Evolutionary conservation across 768 basidiomycete species (phyloP).

Genomic region (Lactarius quietus): DNA sequence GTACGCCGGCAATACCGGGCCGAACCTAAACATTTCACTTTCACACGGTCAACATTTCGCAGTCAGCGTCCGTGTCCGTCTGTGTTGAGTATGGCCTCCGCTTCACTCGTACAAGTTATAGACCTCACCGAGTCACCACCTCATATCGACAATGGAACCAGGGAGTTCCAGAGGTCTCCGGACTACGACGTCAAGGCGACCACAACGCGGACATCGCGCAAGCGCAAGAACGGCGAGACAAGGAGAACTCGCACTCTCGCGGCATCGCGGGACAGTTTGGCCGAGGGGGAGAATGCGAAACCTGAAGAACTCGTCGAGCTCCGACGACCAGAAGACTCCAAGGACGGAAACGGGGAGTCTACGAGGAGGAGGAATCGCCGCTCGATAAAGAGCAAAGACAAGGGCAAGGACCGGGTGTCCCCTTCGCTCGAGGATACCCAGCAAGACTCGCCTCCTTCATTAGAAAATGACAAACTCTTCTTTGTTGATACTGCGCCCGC

Average conservation of each 20-base stretch:
- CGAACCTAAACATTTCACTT: neutral
- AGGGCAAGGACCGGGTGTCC: neutral
- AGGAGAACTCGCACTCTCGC: neutral
- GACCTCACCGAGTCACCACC: constrained; percentile 21
- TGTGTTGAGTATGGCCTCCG: constrained; percentile 15
- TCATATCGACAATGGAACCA: constrained; percentile 2
- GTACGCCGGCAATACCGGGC: neutral
- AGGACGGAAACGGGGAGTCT: neutral
- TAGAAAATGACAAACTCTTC: constrained; percentile 35
- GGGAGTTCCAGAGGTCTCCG: neutral
- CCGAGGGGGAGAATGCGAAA: constrained; percentile 1
- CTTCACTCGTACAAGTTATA: constrained; percentile 19
- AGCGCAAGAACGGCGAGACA: constrained; percentile 17
- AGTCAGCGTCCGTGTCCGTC: neutral
- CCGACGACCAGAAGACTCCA: neutral
- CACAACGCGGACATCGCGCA: neutral
- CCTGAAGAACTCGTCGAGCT: neutral
- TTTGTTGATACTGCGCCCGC: constrained; percentile 48
- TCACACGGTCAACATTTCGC: neutral
- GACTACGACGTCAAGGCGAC: neutral
- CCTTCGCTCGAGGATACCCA: constrained; percentile 5
- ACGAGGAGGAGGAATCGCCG: constrained; percentile 16
- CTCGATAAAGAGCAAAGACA: constrained; percentile 15
- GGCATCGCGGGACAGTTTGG: neutral
- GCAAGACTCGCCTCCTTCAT: neutral